Conservation (phyloP, 352 stramenopile genomes). For the Pythium scleroteichum region DNA sequence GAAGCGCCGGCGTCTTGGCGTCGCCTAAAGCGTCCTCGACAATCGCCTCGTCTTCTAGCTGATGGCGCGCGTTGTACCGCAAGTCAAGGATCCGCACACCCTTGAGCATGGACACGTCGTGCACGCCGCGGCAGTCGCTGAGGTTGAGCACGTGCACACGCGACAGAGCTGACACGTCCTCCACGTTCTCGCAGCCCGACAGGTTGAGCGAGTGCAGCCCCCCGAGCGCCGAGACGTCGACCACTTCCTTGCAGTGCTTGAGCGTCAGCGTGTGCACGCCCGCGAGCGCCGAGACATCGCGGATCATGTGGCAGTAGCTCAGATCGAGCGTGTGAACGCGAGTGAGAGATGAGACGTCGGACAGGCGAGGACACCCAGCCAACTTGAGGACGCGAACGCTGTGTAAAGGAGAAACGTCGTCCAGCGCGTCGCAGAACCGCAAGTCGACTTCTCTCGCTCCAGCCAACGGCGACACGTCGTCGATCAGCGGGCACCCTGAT, state of each 20-base stretch:
- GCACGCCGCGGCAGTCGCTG: slow-evolving; percentile 54
- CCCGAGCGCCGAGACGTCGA: slow-evolving; percentile 49
- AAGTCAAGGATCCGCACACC: slow-evolving; percentile 61
- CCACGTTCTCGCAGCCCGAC: slow-evolving; percentile 48
- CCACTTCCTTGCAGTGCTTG: slow-evolving; percentile 52
- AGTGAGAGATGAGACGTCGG: slow-evolving; percentile 50
- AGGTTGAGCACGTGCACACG: slow-evolving; percentile 62
- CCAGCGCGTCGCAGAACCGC: slow-evolving; percentile 65
- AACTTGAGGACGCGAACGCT: slow-evolving; percentile 56
- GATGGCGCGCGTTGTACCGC: slow-evolving; percentile 45
- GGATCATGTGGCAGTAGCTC: slow-evolving; percentile 60
- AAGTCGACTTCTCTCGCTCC: slow-evolving; percentile 49
- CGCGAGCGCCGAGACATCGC: slow-evolving; percentile 47
- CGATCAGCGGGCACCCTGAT: slow-evolving; percentile 53
- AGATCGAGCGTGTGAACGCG: slow-evolving; percentile 55
- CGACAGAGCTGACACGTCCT: slow-evolving; percentile 45
- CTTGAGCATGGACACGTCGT: slow-evolving; percentile 54
- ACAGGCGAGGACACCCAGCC: slow-evolving; percentile 46
- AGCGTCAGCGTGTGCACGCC: slow-evolving; percentile 61
- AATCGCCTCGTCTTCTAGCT: slow-evolving; percentile 1
- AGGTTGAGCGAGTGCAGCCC: slow-evolving; percentile 57
- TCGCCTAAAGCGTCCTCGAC: neutral
- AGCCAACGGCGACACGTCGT: slow-evolving; percentile 43
- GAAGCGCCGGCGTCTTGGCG: slow-evolving; percentile 25
- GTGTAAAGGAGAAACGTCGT: slow-evolving; percentile 42